phyloP scores from a whole-genome alignment of 2,329 filamentous ascomycete species.

The Rutstroemia sp. region DNA sequence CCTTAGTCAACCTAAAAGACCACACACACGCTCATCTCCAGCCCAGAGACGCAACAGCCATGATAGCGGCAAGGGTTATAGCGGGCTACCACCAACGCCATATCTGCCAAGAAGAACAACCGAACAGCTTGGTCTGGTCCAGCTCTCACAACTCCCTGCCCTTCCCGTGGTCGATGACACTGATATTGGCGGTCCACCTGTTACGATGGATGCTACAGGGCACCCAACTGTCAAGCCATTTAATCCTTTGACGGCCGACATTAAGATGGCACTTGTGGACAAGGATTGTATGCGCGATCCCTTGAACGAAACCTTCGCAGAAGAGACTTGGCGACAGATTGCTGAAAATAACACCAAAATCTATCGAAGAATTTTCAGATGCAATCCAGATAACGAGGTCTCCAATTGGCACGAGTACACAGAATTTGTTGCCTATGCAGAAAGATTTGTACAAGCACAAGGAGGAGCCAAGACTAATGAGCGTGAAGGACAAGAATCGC shows the following conservation, averaged over 20 bases:
- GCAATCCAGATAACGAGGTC: slow-evolving; percentile 94
- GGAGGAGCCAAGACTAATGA: slow-evolving; percentile 27
- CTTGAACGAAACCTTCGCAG: slow-evolving; percentile 70
- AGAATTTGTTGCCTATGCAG: slow-evolving; percentile 53
- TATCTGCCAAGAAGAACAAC: slow-evolving; percentile 53
- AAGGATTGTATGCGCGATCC: slow-evolving; percentile 96
- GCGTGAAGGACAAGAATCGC: slow-evolving; percentile 25
- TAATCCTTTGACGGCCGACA: slow-evolving; percentile 55
- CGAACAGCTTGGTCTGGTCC: slow-evolving; percentile 59
- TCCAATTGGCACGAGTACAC: slow-evolving; percentile 84
- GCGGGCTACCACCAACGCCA: slow-evolving; percentile 51
- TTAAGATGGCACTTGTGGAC: slow-evolving; percentile 66
- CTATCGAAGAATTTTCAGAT: slow-evolving; percentile 88
- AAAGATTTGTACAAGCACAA: slow-evolving; percentile 56
- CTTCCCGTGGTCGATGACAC: slow-evolving; percentile 68
- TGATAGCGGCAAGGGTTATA: slow-evolving; percentile 33
- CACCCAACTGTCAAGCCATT: slow-evolving; percentile 38
- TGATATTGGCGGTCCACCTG: slow-evolving; percentile 71
- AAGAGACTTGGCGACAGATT: slow-evolving; percentile 79
- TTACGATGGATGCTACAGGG: slow-evolving; percentile 46
- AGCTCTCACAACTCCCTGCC: slow-evolving; percentile 61
- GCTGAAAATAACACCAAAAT: slow-evolving; percentile 95
- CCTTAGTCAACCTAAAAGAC: slow-evolving; percentile 42
- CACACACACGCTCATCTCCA: slow-evolving; percentile 28
- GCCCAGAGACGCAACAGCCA: slow-evolving; percentile 10